Base-by-base conservation (phyloP, 768 basidiomycete genomes). In the Peribolospora baueri region DNA sequence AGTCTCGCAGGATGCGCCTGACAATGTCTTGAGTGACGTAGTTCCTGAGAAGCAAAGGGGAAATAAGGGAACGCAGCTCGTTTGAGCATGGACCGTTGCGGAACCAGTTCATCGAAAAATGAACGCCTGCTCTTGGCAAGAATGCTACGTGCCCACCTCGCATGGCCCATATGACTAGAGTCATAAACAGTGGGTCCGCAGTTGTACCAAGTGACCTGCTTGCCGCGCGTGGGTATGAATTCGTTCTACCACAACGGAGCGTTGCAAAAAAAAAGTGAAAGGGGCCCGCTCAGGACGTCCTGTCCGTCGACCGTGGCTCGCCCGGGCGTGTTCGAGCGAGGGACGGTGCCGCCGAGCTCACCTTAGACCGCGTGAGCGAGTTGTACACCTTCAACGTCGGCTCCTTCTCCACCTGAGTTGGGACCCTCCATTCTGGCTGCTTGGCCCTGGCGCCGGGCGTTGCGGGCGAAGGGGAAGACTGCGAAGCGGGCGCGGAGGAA, bases 161-260 rank as follows among this genome's bases (percentile, higher is more conserved):
- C 93, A 70, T 98, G 93, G 5, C 93, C 93, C 84, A 98, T 87
- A 67, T 98, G 93, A 46, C 86, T 82, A 9, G 87, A 79, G 72
- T 98, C 93, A 67, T 98, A 98, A 7, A 98, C 93, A 0, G 93
- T 98, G 13, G 93, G 91, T 7, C 93, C 91, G 64, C 93, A 98
- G 67, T 93, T 95, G 66, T 98, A 97, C 90, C 90, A 97, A 62
- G 90, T 88, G 7, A 68, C 64, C 42, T 61, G 61, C 47, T 60
- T 61, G 8, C 65, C 67, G 57, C 66, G 58, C 43, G 57, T 59
- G 5, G 86, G 78, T 43, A 81, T 68, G 61, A 91, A 87, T 57
- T 81, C 80, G 53, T 76, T 80, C 84, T 88, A 63, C 7, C 52
- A 11, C 38, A 45, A 45, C 13, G 10, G 7, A 6, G 4, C 13